phyloP scores from a whole-genome alignment of 306 rosid genomes.

The Prunus mume region DNA sequence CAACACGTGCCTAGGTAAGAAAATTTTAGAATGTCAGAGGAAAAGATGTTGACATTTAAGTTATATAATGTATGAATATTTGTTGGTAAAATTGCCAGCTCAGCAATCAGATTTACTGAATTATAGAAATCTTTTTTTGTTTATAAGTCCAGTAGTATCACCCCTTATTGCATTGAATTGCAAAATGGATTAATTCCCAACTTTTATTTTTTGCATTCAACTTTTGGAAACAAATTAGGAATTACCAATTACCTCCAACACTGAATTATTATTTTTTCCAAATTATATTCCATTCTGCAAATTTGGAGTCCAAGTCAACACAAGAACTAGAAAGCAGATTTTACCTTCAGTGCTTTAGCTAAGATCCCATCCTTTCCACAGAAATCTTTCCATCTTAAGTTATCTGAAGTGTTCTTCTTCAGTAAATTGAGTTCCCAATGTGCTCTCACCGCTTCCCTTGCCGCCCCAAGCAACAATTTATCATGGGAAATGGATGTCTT shows the following conservation, averaged over 20 bases:
- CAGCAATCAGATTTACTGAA: neutral
- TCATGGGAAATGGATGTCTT: slow-evolving; percentile 98
- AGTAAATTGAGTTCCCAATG: slow-evolving; percentile 91
- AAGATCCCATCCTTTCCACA: slow-evolving; percentile 89
- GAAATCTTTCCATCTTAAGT: slow-evolving; percentile 76
- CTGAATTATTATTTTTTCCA: slow-evolving; percentile 1
- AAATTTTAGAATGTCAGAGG: slow-evolving; percentile 19
- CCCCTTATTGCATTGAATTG: neutral
- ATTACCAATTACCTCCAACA: neutral
- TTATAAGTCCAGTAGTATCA: neutral
- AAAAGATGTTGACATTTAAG: neutral
- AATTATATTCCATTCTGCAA: neutral
- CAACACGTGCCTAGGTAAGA: slow-evolving; percentile 66
- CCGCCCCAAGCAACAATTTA: slow-evolving; percentile 93
- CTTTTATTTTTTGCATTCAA: no score
- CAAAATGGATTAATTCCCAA: neutral
- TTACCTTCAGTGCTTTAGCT: slow-evolving; percentile 82
- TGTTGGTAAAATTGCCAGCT: neutral
- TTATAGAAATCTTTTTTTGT: neutral
- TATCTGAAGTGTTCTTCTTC: slow-evolving; percentile 68
- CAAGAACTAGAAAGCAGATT: slow-evolving; percentile 22
- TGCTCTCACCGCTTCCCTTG: slow-evolving; percentile 97
- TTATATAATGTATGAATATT: neutral
- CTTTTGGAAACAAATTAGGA: neutral
- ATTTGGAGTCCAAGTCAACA: slow-evolving; percentile 3